phyloP scores from a whole-genome alignment of 2,329 filamentous ascomycete species.

The Myrmaecium sp. region DNA sequence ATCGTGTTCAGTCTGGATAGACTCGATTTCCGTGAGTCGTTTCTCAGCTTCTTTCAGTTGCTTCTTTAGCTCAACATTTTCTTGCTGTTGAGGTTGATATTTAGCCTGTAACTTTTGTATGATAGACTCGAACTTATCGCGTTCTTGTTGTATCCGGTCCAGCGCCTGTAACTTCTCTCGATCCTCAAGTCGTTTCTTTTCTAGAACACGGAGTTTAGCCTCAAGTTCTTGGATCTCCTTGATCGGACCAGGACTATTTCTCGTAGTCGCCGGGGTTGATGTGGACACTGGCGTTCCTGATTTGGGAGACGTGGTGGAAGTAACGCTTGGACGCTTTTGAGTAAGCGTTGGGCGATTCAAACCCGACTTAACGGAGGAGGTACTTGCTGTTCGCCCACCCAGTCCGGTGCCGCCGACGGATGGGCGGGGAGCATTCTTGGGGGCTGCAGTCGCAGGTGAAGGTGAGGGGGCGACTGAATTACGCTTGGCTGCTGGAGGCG shows the following conservation, averaged over 20 bases:
- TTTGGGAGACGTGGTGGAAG: too few species aligned
- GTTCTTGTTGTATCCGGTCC: constrained; percentile 58
- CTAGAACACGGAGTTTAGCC: constrained; percentile 69
- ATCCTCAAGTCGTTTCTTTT: constrained; percentile 75
- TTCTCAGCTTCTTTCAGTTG: constrained; percentile 60
- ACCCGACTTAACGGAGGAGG: too few species aligned
- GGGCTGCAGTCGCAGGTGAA: constrained; percentile 1
- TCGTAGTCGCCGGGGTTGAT: constrained; percentile 3
- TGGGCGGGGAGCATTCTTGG: constrained; percentile 1
- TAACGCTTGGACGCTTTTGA: too few species aligned
- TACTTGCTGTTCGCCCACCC: constrained; percentile 1
- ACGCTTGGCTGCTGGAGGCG: constrained; percentile 1
- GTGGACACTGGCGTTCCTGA: too few species aligned
- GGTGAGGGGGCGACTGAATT: constrained; percentile 2
- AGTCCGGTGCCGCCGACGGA: constrained; percentile 2
- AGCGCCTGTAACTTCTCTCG: constrained; percentile 67
- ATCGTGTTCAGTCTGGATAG: constrained; percentile 69
- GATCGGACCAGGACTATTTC: constrained; percentile 1
- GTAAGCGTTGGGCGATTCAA: too few species aligned
- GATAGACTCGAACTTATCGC: constrained; percentile 64
- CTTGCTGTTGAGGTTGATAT: constrained; percentile 68
- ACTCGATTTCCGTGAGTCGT: constrained; percentile 52
- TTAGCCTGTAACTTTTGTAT: constrained; percentile 85
- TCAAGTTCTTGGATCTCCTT: constrained; percentile 73
- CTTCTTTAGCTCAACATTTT: constrained; percentile 59